These are phyloP conservation scores for Candida ulmi DNA, from an alignment of 805 yeast species.

Conservation along the genomic window DNA sequence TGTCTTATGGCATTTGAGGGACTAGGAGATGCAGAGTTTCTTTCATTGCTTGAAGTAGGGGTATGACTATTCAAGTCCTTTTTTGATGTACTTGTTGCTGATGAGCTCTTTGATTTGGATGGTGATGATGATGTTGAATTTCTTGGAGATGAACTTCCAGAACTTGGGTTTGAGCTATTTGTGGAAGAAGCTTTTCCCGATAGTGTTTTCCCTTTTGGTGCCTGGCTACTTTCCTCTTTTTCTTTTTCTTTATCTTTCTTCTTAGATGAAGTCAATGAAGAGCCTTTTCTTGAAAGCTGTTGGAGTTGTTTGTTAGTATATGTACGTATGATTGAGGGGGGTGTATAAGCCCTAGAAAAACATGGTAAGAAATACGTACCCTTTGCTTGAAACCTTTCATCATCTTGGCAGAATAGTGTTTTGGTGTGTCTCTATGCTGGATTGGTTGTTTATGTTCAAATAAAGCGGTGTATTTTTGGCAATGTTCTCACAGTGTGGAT, in stretches of 20 bases:
- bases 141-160: slow-evolving; percentile 18
- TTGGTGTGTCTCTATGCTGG: not conserved
- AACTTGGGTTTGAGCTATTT: slow-evolving; percentile 3
- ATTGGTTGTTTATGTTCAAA: too few relatives aligned
- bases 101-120: slow-evolving; percentile 9
- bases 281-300: slow-evolving; percentile 25
- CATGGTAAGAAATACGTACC: slow-evolving; percentile 19
- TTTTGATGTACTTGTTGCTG: slow-evolving; percentile 2
- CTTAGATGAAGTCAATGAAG: slow-evolving; percentile 27
- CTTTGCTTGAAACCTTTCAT: slow-evolving; percentile 71
- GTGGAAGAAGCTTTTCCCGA: too few relatives aligned
- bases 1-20: slow-evolving; percentile 28
- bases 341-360: too few relatives aligned
- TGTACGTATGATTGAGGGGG: too few relatives aligned
- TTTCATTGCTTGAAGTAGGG: not conserved
- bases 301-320: slow-evolving; percentile 8
- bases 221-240: slow-evolving; percentile 9
- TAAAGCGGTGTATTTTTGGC: too few relatives aligned
- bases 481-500: too few relatives aligned
- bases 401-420: slow-evolving; percentile 40
- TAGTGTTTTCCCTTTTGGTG: too few relatives aligned
- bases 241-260: slow-evolving; percentile 38
- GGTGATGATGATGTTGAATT: slow-evolving; percentile 17
- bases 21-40: slow-evolving; percentile 9
- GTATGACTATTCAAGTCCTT: not conserved